Conservation (phyloP, 1,284 basidiomycete genomes). For the Apiotrichum veenhuisii region DNA sequence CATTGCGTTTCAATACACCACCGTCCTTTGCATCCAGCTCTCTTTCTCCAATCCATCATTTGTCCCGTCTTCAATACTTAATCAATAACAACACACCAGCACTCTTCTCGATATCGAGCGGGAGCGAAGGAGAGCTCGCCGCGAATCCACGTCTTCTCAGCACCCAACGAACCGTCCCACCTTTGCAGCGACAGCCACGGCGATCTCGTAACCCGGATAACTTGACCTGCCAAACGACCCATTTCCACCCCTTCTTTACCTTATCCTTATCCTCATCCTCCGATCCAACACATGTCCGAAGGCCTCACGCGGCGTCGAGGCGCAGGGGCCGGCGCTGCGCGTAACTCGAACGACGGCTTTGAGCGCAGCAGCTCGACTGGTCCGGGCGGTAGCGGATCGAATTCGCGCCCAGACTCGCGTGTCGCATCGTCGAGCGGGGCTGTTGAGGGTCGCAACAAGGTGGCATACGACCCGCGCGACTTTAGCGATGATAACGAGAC, state of each 20-base stretch:
- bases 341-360: slow-evolving; percentile 14
- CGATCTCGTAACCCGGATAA: too few species aligned
- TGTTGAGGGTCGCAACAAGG: slow-evolving; percentile 73
- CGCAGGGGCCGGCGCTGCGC: slow-evolving; percentile 30
- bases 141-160: too few species aligned
- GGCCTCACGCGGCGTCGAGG: slow-evolving; percentile 47
- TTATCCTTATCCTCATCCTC: background rate
- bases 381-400: slow-evolving; percentile 1
- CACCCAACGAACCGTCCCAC: too few species aligned
- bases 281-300: slow-evolving; percentile 37
- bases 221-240: background rate
- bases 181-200: too few species aligned
- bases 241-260: background rate
- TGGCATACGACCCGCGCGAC: slow-evolving; percentile 93
- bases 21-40: too few species aligned
- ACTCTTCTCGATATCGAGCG: too few species aligned
- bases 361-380: slow-evolving; percentile 10
- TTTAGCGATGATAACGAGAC: slow-evolving; percentile 73
- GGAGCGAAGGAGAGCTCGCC: too few species aligned
- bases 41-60: too few species aligned
- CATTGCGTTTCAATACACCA: too few species aligned
- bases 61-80: too few species aligned
- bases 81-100: too few species aligned
- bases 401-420: slow-evolving; percentile 10
- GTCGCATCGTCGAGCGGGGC: slow-evolving; percentile 53